These are phyloP conservation scores for Sodiomyces alkalinus DNA, from an alignment of 2,329 filamentous ascomycete species.

Conservation along the genomic window DNA sequence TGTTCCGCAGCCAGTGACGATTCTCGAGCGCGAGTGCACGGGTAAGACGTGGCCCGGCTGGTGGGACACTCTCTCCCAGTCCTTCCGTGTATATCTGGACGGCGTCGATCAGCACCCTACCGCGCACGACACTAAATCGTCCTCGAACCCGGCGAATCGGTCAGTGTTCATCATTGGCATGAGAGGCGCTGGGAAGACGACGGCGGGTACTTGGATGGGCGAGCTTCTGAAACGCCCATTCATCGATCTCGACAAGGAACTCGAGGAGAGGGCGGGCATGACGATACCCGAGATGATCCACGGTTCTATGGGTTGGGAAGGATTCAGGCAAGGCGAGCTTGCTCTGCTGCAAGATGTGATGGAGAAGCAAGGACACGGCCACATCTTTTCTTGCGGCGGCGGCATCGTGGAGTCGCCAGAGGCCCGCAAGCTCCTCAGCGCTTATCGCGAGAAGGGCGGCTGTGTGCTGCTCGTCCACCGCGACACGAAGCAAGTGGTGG, in stretches of 20 bases:
- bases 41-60: slow-evolving; percentile 98
- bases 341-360: slow-evolving; percentile 59
- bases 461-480: slow-evolving; percentile 79
- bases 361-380: slow-evolving; percentile 55
- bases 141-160: slow-evolving; percentile 21
- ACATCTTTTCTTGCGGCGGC: slow-evolving; percentile 88
- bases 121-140: slow-evolving; percentile 14
- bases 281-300: slow-evolving; percentile 79
- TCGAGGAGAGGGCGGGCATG: slow-evolving; percentile 59
- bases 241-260: slow-evolving; percentile 74
- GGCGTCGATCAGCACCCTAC: slow-evolving; percentile 46
- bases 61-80: slow-evolving; percentile 79
- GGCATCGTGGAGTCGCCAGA: slow-evolving; percentile 79
- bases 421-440: slow-evolving; percentile 58
- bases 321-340: slow-evolving; percentile 69
- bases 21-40: slow-evolving; percentile 82
- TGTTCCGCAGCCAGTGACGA: slow-evolving; percentile 54
- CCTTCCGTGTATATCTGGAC: slow-evolving; percentile 62
- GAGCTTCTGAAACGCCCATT: slow-evolving; percentile 61
- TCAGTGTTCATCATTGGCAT: slow-evolving; percentile 95
- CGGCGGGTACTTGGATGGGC: slow-evolving; percentile 74
- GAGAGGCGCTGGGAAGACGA: slow-evolving; percentile 94
- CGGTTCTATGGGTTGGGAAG: slow-evolving; percentile 61
- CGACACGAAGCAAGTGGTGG: slow-evolving; percentile 74
- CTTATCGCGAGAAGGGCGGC: slow-evolving; percentile 62